Evolutionary conservation across 1,284 basidiomycete species (phyloP).

Genomic region (Cutaneotrichosporon arboriforme): DNA sequence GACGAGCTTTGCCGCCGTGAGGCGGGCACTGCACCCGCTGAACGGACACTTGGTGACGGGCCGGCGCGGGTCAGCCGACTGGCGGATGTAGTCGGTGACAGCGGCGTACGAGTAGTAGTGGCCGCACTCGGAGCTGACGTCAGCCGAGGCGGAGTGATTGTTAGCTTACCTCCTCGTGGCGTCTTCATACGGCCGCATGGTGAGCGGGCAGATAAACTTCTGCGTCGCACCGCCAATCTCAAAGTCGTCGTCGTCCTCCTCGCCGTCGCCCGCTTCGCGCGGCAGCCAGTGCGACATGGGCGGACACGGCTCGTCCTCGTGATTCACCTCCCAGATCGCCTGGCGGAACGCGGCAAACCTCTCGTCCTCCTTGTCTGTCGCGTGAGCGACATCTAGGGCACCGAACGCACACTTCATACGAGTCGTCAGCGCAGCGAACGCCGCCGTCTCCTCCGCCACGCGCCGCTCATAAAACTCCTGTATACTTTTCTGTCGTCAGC

Average conservation of each 20-base stretch:
- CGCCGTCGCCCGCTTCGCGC: slow-evolving; percentile 67
- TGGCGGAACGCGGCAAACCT: slow-evolving; percentile 62
- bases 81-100: slow-evolving; percentile 17
- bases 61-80: background rate
- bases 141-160: slow-evolving; percentile 39
- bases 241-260: slow-evolving; percentile 71
- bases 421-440: slow-evolving; percentile 25
- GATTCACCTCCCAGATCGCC: slow-evolving; percentile 62
- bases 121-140: slow-evolving; percentile 43
- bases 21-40: background rate
- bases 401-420: slow-evolving; percentile 13
- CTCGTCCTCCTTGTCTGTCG: slow-evolving; percentile 51
- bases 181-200: slow-evolving; percentile 59
- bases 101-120: slow-evolving; percentile 27
- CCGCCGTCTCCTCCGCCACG: slow-evolving; percentile 9
- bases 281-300: slow-evolving; percentile 65
- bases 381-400: background rate
- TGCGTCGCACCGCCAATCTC: slow-evolving; percentile 75
- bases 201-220: slow-evolving; percentile 72
- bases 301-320: slow-evolving; percentile 62
- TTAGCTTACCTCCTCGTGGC: slow-evolving; percentile 56
- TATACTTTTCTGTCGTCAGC: slow-evolving; percentile 4
- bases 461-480: slow-evolving; percentile 13
- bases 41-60: background rate
- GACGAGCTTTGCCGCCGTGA: background rate